Percentiles rank a stretch among this genome's conserved stretches.
phyloP scores from a whole-genome alignment of 176 grass and related monocot species.

The Avena sativa region DNA sequence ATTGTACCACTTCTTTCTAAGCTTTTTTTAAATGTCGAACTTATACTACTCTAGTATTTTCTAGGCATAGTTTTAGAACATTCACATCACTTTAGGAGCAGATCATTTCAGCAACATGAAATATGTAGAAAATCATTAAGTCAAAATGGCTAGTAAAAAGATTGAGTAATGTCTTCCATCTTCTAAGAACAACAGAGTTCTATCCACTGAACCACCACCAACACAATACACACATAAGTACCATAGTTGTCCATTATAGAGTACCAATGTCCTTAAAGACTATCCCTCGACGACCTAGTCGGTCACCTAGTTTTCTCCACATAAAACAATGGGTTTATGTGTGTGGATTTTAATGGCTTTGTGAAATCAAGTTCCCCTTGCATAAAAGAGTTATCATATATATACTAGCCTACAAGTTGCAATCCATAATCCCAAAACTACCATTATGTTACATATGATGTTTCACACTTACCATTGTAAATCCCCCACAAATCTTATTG shows the following conservation, averaged over 20 bases:
- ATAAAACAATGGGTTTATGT: slow-evolving; percentile 13
- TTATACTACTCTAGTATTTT: slow-evolving; percentile 1
- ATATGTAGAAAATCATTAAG: slow-evolving; percentile 18
- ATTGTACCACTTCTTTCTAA: neutral
- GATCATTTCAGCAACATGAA: slow-evolving; percentile 11
- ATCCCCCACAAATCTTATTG: neutral
- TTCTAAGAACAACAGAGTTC: neutral
- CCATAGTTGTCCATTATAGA: neutral
- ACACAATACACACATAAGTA: neutral
- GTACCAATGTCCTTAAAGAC: slow-evolving; percentile 6
- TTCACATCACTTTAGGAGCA: slow-evolving; percentile 19
- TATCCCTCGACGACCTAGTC: neutral
- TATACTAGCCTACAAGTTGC: neutral
- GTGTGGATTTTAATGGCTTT: neutral
- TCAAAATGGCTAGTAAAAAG: slow-evolving; percentile 25
- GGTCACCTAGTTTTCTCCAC: neutral
- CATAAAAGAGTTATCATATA: slow-evolving; percentile 7
- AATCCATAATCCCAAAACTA: neutral
- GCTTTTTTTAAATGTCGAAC: neutral
- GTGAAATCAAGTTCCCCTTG: neutral
- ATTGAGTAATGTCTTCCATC: slow-evolving; percentile 22
- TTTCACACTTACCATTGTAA: neutral
- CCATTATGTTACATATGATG: slow-evolving; percentile 16
- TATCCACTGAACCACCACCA: neutral
- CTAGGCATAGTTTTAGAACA: slow-evolving; percentile 31